Evolutionary conservation across 257 asterid genomes (phyloP), one percentile per base, ranked within the genome.

Genomic region (Verbascum thapsus): DNA sequence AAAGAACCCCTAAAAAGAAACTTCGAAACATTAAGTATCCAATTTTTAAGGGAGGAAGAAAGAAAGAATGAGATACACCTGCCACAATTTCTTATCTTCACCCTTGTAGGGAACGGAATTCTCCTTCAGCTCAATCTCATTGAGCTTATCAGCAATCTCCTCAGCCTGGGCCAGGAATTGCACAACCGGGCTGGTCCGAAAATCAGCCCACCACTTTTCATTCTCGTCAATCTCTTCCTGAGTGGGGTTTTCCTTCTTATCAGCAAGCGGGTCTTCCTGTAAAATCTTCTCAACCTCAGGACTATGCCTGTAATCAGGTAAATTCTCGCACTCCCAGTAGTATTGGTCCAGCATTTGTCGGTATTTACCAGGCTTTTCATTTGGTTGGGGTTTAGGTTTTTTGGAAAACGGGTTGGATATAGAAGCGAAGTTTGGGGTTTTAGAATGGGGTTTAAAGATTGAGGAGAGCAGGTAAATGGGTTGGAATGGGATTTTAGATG

Each of bases 251-350:
- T 94, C 99, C 77, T 84, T 90, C 77, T 82, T 87, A 41, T 89
- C 95, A 18, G 45, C 49, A 74, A 79, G 0, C 22, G 95, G 87
- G 79, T 87, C 87, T 22, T 90, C 95, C 61, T 81, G 81, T 20
- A 94, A 64, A 47, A 90, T 64, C 63, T 30, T 75, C 68, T 94
- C 95, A 0, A 94, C 95, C 78, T 85, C 91, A 2, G 99, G 95
- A 11, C 83, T 20, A 58, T 87, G 82, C 15, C 97, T 73, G 35
- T 80, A 83, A 58, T 94, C 97, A 8, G 97, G 99, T 53, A 70
- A 62, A 64, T 88, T 92, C 66, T 92, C 96, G 58, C 86, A 79
- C 61, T 92, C 99, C 96, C 96, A 89, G 66, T 73, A 78, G 83
- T 66, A 89, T 76, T 87, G 95, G 61, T 92, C 94, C 58, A 85